Conservation (phyloP, 2,329 filamentous ascomycete genomes). For the Xylariales sp. region DNA sequence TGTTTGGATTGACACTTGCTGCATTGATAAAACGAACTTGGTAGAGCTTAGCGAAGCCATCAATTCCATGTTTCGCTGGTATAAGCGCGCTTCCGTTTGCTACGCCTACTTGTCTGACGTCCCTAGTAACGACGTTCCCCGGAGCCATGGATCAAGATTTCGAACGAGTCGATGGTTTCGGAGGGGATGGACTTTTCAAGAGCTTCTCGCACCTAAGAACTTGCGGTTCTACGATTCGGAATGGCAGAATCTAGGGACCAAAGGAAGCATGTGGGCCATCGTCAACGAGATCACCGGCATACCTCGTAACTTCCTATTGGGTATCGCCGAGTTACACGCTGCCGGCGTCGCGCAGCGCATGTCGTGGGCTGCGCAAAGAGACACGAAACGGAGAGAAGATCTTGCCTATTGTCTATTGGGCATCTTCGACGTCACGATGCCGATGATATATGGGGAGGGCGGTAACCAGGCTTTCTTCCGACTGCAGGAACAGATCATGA, state of each 20-base stretch:
- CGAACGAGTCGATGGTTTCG: constrained; percentile 18
- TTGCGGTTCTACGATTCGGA: constrained; percentile 12
- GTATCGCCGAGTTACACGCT: background rate
- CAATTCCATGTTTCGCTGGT: constrained; percentile 29
- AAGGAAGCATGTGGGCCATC: background rate
- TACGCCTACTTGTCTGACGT: constrained; percentile 26
- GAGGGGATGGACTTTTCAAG: constrained; percentile 28
- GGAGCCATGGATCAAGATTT: background rate
- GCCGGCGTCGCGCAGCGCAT: constrained; percentile 25
- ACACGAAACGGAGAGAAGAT: constrained; percentile 21
- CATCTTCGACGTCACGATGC: constrained; percentile 23
- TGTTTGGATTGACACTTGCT: constrained; percentile 28
- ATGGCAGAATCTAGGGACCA: constrained; percentile 9
- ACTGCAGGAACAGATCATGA: constrained; percentile 23
- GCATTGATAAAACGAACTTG: constrained; percentile 21
- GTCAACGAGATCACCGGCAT: constrained; percentile 11
- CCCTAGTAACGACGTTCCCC: background rate
- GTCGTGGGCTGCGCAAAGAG: constrained; percentile 18
- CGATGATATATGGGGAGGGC: constrained; percentile 24
- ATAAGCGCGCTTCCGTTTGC: constrained; percentile 9
- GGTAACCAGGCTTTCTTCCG: constrained; percentile 24
- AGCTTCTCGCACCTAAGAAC: constrained; percentile 24
- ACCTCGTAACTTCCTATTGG: background rate
- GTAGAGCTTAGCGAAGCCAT: constrained; percentile 21
- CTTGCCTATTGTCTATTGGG: constrained; percentile 22